Evolutionary conservation across 352 stramenopile species (phyloP).

Genomic region (Phytophthora kernoviae): DNA sequence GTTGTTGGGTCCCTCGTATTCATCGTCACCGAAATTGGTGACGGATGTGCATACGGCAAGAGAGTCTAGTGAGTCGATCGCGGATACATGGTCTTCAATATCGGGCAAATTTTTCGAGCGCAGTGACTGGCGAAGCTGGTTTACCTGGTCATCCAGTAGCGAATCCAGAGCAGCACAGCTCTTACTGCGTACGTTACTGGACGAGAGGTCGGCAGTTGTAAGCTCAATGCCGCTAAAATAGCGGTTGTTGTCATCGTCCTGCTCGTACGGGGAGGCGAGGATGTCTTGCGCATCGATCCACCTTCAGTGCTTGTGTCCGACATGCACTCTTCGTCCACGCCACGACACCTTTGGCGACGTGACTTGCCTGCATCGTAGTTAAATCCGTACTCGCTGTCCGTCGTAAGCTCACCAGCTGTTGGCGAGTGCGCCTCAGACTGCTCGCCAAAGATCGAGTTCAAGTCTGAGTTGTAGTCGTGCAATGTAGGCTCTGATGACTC

Average conservation of each 20-base stretch:
- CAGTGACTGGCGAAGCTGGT: conserved; percentile 32
- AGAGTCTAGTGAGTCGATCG: conserved; percentile 35
- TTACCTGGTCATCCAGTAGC: conserved; percentile 37
- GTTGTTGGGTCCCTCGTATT: conserved; percentile 33
- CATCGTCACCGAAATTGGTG: conserved; percentile 31
- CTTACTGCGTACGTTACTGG: conserved; percentile 11
- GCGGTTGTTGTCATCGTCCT: conserved; percentile 34
- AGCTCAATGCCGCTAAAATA: conserved; percentile 34
- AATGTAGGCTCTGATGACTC: conserved; percentile 58
- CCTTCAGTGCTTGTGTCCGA: conserved; percentile 60
- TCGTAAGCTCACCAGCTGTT: conserved; percentile 41
- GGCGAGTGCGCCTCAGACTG: conserved; percentile 48
- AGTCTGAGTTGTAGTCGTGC: conserved; percentile 54
- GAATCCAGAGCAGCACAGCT: conserved; percentile 26
- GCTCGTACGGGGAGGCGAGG: conserved; percentile 26
- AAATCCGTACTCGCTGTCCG: conserved; percentile 43
- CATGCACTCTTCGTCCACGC: conserved; percentile 61
- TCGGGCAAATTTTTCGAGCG: conserved; percentile 21
- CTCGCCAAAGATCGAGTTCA: conserved; percentile 55
- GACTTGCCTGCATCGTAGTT: conserved; percentile 49
- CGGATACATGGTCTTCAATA: conserved; percentile 24
- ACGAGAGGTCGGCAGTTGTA: conserved; percentile 33
- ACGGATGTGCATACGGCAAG: conserved; percentile 35
- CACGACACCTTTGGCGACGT: conserved; percentile 33
- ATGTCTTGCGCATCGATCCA: conserved; percentile 39